Percentiles rank a stretch among this genome's conserved stretches.
Conservation (phyloP, 1,284 basidiomycete genomes). For the Tilletia horrida region DNA sequence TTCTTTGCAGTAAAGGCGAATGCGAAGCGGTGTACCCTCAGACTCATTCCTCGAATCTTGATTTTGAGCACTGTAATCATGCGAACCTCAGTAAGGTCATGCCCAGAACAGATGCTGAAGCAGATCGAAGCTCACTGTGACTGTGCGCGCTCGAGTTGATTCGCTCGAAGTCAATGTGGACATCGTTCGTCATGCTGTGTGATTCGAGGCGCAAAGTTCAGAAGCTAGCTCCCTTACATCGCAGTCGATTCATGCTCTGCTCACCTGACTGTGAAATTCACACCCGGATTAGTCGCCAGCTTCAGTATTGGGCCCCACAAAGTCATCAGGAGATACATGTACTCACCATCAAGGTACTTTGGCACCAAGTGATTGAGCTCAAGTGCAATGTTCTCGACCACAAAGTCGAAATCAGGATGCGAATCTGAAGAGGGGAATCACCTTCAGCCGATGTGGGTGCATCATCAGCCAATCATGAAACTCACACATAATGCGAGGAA, state of each 20-base stretch:
- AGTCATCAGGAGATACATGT: neutral
- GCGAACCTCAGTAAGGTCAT: neutral
- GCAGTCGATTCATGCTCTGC: too few species aligned
- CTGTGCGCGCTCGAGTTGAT: slow-evolving; percentile 20
- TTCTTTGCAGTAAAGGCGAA: slow-evolving; percentile 23
- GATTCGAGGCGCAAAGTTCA: too few species aligned
- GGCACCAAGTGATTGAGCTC: slow-evolving; percentile 24
- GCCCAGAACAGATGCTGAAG: neutral
- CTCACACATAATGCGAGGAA: slow-evolving; percentile 26
- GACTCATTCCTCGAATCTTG: slow-evolving; percentile 28
- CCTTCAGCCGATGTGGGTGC: neutral
- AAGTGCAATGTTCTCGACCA: slow-evolving; percentile 28
- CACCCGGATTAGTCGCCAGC: too few species aligned
- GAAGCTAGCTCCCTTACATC: too few species aligned
- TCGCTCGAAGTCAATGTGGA: slow-evolving; percentile 26
- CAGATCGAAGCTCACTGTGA: slow-evolving; percentile 14
- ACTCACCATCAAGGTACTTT: slow-evolving; percentile 20
- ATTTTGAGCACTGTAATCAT: slow-evolving; percentile 20
- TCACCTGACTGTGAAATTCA: neutral
- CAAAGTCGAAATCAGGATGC: slow-evolving; percentile 30
- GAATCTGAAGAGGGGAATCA: slow-evolving; percentile 8
- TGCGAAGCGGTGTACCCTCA: slow-evolving; percentile 25
- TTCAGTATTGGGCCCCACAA: too few species aligned
- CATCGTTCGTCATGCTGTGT: slow-evolving; percentile 24
- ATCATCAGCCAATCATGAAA: neutral